These are phyloP conservation scores for Camptophora hylomeconis DNA, from an alignment of 2,329 filamentous ascomycete species.

Conservation along the genomic window DNA sequence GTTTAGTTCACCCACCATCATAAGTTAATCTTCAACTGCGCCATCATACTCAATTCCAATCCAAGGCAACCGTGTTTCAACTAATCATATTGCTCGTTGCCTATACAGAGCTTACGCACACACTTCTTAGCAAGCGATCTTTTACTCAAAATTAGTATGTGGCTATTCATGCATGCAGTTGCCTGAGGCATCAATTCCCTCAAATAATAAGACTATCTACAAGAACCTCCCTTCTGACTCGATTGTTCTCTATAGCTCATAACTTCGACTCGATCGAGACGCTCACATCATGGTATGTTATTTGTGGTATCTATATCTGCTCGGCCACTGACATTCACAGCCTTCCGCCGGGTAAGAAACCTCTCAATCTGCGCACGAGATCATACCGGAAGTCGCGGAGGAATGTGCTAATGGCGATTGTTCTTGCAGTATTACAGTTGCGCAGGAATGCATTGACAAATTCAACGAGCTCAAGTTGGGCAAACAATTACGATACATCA, in stretches of 20 bases:
- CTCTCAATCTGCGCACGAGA: slow-evolving; percentile 1
- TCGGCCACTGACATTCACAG: slow-evolving; percentile 6
- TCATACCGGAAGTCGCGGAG: slow-evolving; percentile 1
- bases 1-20: slow-evolving; percentile 6
- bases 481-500: slow-evolving; percentile 34
- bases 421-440: slow-evolving; percentile 29
- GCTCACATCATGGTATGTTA: slow-evolving; percentile 13
- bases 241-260: not conserved
- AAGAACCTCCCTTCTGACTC: not conserved
- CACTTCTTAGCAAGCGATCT: no score
- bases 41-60: no score
- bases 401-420: slow-evolving; percentile 4
- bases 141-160: no score
- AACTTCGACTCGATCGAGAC: not conserved
- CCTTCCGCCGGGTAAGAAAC: slow-evolving; percentile 17
- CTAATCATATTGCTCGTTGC: no score
- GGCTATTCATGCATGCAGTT: no score
- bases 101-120: no score
- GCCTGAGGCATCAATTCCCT: not conserved
- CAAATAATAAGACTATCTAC: not conserved
- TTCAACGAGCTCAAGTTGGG: slow-evolving; percentile 37
- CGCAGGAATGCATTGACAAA: slow-evolving; percentile 32
- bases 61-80: no score
- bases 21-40: no score
- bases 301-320: not conserved